phyloP scores from a whole-genome alignment of 306 rosid species.

The Fragaria vesca region DNA sequence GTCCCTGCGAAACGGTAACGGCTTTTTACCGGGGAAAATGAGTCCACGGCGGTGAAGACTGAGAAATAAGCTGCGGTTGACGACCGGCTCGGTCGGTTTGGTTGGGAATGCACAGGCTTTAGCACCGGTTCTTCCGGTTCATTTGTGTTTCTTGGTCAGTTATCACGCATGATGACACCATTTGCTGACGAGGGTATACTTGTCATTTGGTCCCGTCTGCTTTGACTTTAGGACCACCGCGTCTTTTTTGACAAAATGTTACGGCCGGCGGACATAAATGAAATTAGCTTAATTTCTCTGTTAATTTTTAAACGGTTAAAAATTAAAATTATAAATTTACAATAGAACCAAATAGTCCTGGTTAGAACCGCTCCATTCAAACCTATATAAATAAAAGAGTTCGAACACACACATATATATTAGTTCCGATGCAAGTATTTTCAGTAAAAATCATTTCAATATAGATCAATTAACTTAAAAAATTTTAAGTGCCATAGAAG shows the following conservation, averaged over 20 bases:
- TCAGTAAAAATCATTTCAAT: too few species aligned
- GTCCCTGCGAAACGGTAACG: conserved; percentile 17
- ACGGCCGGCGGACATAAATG: background rate
- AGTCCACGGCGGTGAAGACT: background rate
- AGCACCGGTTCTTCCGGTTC: background rate
- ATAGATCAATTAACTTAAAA: too few species aligned
- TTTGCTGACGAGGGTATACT: background rate
- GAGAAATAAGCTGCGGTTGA: background rate
- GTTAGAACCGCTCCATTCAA: too few species aligned
- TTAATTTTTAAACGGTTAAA: too few species aligned
- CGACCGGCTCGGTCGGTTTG: background rate
- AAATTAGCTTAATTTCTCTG: too few species aligned
- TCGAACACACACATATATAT: too few species aligned
- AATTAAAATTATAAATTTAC: too few species aligned
- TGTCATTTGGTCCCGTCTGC: background rate
- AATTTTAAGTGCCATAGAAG: too few species aligned
- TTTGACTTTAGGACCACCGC: background rate
- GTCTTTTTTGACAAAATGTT: background rate
- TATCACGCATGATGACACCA: background rate
- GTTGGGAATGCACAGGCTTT: background rate
- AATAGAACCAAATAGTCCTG: too few species aligned
- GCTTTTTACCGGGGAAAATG: background rate
- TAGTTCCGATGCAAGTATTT: too few species aligned
- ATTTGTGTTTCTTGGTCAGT: background rate
- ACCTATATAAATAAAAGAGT: too few species aligned